phyloP scores from a whole-genome alignment of 768 basidiomycete species.

The Collybia nuda region DNA sequence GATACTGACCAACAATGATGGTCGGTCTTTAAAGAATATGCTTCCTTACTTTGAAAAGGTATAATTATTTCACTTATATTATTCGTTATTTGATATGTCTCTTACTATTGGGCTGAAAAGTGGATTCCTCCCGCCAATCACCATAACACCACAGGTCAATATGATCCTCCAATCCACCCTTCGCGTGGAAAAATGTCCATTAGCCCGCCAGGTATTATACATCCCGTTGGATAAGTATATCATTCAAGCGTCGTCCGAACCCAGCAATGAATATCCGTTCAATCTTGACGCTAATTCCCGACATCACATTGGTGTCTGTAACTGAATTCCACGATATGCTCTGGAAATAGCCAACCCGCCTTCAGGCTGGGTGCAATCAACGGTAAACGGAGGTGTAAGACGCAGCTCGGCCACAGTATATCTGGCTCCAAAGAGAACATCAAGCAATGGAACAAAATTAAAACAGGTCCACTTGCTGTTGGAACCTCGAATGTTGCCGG shows the following conservation, averaged over 20 bases:
- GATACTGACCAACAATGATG: slow-evolving; percentile 17
- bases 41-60: slow-evolving; percentile 19
- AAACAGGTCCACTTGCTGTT: slow-evolving; percentile 15
- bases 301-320: slow-evolving; percentile 38
- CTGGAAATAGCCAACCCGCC: not conserved
- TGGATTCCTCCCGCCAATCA: slow-evolving; percentile 26
- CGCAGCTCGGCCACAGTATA: slow-evolving; percentile 18
- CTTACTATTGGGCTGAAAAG: slow-evolving; percentile 18
- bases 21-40: slow-evolving; percentile 26
- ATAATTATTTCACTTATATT: not conserved
- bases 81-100: not conserved
- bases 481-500: slow-evolving; percentile 17
- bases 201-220: slow-evolving; percentile 21
- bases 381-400: slow-evolving; percentile 10
- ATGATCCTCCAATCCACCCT: slow-evolving; percentile 26
- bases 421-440: slow-evolving; percentile 18
- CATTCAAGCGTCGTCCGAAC: slow-evolving; percentile 29
- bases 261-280: slow-evolving; percentile 35
- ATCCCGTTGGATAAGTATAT: slow-evolving; percentile 28
- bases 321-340: slow-evolving; percentile 3
- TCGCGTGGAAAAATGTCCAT: slow-evolving; percentile 25
- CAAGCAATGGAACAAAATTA: slow-evolving; percentile 16
- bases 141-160: slow-evolving; percentile 29
- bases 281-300: slow-evolving; percentile 44
- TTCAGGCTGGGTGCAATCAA: slow-evolving; percentile 14